These are phyloP conservation scores for Liriodendron chinense DNA, from an alignment of 164 flowering plant species.

Conservation along the genomic window DNA sequence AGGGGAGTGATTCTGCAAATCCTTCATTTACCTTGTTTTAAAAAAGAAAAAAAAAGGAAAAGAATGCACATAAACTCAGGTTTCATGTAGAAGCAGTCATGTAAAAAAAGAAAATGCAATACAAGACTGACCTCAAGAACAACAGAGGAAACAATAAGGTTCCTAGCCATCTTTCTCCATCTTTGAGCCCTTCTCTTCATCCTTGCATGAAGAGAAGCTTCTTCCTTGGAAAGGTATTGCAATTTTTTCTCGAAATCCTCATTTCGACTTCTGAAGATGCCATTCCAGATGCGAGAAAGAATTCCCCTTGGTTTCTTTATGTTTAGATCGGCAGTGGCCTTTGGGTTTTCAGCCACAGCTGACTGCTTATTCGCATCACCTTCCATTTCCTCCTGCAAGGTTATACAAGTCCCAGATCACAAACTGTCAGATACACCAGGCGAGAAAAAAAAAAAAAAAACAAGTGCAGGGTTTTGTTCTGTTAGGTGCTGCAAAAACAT, in stretches of 20 bases:
- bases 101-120: neutral
- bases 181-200: slow-evolving; percentile 55
- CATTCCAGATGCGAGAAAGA: slow-evolving; percentile 66
- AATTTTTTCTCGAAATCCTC: slow-evolving; percentile 87
- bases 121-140: slow-evolving; percentile 54
- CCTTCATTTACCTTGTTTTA: no score
- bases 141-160: slow-evolving; percentile 58
- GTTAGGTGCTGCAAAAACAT: no score
- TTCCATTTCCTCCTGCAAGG: slow-evolving; percentile 10
- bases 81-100: neutral
- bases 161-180: slow-evolving; percentile 47
- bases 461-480: no score
- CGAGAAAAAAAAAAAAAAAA: no score
- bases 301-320: slow-evolving; percentile 36
- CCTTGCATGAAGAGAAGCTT: slow-evolving; percentile 60
- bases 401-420: no score
- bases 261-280: slow-evolving; percentile 51
- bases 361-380: slow-evolving; percentile 11
- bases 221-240: slow-evolving; percentile 75
- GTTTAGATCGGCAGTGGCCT: slow-evolving; percentile 9
- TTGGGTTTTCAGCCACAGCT: slow-evolving; percentile 3
- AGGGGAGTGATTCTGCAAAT: no score
- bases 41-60: no score
- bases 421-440: no score
- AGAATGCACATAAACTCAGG: no score